Conservation (phyloP, 139 green algal genomes). For the Haematococcus lacustris region DNA sequence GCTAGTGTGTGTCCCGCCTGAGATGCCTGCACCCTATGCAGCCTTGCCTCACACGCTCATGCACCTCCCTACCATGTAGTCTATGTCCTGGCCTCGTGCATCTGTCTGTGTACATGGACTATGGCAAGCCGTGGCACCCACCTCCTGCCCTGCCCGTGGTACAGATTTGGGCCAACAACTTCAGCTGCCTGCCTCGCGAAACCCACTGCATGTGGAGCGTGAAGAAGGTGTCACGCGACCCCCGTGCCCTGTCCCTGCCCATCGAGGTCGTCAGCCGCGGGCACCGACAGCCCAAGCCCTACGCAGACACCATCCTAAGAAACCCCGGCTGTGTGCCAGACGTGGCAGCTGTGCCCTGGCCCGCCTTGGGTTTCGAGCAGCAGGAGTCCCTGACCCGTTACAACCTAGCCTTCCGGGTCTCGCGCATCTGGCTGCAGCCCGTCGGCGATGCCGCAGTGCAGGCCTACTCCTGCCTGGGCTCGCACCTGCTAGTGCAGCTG, state of each 20-base stretch:
- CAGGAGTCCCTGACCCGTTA: slow-evolving; percentile 6
- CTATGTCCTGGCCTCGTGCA: too few species aligned
- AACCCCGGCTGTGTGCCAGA: background rate
- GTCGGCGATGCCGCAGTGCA: slow-evolving; percentile 1
- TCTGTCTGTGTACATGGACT: too few species aligned
- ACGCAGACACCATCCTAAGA: background rate
- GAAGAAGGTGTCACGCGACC: slow-evolving; percentile 18
- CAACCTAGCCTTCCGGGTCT: slow-evolving; percentile 4
- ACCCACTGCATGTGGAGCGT: slow-evolving; percentile 24
- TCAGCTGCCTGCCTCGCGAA: slow-evolving; percentile 24
- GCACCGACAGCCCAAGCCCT: slow-evolving; percentile 19
- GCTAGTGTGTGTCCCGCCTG: too few species aligned
- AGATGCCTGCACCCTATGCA: too few species aligned
- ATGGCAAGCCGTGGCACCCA: too few species aligned
- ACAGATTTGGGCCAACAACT: slow-evolving; percentile 17
- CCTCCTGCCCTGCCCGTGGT: too few species aligned
- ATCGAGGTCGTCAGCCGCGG: slow-evolving; percentile 19
- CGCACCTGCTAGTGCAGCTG: background rate
- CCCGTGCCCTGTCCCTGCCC: background rate
- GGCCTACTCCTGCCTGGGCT: background rate
- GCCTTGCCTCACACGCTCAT: too few species aligned
- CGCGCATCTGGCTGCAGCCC: slow-evolving; percentile 1
- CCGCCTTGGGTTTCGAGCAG: background rate
- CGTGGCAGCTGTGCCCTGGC: background rate
- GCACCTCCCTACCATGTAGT: too few species aligned